Base-by-base conservation (phyloP, 345 rosid species). In the Citrus reticulata region DNA sequence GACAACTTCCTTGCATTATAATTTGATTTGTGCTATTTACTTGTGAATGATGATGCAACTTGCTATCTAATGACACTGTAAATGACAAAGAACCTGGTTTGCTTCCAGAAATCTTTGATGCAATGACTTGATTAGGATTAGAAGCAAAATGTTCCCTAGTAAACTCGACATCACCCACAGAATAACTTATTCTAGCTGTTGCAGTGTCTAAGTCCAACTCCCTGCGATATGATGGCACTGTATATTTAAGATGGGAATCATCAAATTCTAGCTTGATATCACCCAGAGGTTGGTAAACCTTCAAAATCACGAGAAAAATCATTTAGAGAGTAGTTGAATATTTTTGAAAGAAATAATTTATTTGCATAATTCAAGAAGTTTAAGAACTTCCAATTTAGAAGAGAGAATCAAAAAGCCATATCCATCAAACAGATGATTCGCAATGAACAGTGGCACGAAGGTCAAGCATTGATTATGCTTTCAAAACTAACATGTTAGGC, bases 181-280 rank as follows among this genome's bases (percentile, higher is more conserved):
- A 82, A 83, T 92, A 96, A 61, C 87, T 90, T 63, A 93, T 85
- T 85, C 71, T 84, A 32, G 85, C 91, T 6, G 94, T 88, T 65
- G 97, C 95, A 54, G 91, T 90, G 75, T 92, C 93, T 84, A 96
- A 88, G 84, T 96, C 97, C 22, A 96, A 91, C 80, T 93, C 97
- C 76, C 99, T 89, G 32, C 25, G 80, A 71, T 96, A 94, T 17
- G 95, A 87, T 22, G 79, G 83, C 81, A 85, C 83, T 29, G 76
- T 87, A 87, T 89, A 91, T 79, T 80, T 79, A 74, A 88, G 90
- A 87, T 96, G 98, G 0, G 91, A 88, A 70, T 88, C 87, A 81
- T 88, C 95, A 75, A 96, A 96, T 72, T 94, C 89, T 75, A 94
- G 80, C 83, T 88, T 90, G 78, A 96, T 84, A 84, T 96, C 98